These are phyloP conservation scores for Hypoxylon sp. DNA, from an alignment of 2,329 filamentous ascomycete genomes.

Conservation along the genomic window DNA sequence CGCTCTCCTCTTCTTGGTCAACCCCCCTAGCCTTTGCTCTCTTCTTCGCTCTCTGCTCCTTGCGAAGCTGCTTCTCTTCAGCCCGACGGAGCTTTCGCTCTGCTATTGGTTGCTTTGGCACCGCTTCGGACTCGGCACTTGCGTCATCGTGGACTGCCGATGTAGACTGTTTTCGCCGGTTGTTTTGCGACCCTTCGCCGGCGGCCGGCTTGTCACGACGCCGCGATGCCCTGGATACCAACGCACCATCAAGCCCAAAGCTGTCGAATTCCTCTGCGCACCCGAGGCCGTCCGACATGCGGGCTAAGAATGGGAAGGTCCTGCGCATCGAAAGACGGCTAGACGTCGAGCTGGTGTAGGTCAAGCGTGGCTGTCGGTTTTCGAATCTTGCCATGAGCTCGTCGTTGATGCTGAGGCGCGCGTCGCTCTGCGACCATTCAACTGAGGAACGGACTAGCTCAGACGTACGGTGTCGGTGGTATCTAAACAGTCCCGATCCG, in stretches of 20 bases:
- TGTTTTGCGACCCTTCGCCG: background rate
- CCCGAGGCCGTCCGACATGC: conserved; percentile 26
- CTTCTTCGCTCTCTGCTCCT: conserved; percentile 29
- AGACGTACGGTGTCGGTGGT: conserved; percentile 31
- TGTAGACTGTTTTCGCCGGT: background rate
- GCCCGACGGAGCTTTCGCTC: conserved; percentile 37
- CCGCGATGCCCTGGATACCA: conserved; percentile 23
- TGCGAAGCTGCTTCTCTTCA: conserved; percentile 35
- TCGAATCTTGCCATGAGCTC: conserved; percentile 12
- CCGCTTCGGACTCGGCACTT: conserved; percentile 29
- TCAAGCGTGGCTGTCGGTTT: conserved; percentile 10
- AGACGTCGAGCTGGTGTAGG: conserved; percentile 4
- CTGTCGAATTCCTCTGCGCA: conserved; percentile 15
- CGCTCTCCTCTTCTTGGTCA: conserved; percentile 33
- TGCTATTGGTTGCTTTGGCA: conserved; percentile 34
- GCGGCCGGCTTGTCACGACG: conserved; percentile 19
- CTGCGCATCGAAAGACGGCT: conserved; percentile 12
- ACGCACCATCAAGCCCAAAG: conserved; percentile 41
- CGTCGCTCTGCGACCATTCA: conserved; percentile 18
- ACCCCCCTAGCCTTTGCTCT: conserved; percentile 23
- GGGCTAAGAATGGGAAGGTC: conserved; percentile 30
- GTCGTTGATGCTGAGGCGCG: conserved; percentile 27
- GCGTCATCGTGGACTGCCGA: conserved; percentile 21
- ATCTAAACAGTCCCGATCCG: conserved; percentile 35
- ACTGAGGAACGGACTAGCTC: conserved; percentile 24